phyloP scores from a whole-genome alignment of 352 stramenopile genomes.

The Globisporangium megalacanthum region DNA sequence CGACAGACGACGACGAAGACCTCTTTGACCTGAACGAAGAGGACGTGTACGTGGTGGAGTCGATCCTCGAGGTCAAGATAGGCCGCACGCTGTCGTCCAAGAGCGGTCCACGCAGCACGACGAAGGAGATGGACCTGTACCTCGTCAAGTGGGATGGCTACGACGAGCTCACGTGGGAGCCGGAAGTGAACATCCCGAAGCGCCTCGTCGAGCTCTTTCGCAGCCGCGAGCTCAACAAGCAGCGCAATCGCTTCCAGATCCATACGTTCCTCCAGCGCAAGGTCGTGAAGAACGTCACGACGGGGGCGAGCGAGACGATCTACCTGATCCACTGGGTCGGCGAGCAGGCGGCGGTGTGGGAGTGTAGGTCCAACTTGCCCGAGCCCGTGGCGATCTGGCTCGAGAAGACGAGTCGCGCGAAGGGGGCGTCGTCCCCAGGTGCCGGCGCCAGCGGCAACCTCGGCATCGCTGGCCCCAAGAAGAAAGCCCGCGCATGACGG shows the following conservation, averaged over 20 bases:
- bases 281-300: constrained; percentile 58
- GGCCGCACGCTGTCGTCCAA: constrained; percentile 28
- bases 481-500: constrained; percentile 26
- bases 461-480: constrained; percentile 20
- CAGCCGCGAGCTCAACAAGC: constrained; percentile 43
- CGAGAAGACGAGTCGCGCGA: constrained; percentile 53
- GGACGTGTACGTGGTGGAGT: constrained; percentile 69
- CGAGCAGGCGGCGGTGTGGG: constrained; percentile 40
- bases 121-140: constrained; percentile 63
- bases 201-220: constrained; percentile 56
- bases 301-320: constrained; percentile 44
- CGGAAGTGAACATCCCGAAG: constrained; percentile 58
- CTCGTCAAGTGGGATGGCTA: constrained; percentile 80
- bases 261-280: constrained; percentile 42
- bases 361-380: constrained; percentile 46
- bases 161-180: constrained; percentile 77
- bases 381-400: constrained; percentile 53
- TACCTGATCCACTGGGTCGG: constrained; percentile 72
- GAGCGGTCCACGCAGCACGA: constrained; percentile 19
- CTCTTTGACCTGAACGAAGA: constrained; percentile 71
- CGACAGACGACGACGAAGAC: constrained; percentile 58
- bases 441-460: neutral
- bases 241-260: constrained; percentile 47
- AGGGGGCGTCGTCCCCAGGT: neutral
- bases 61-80: constrained; percentile 63